These are phyloP conservation scores for Solanum hybrid DNA, from an alignment of 305 asterid species.

Conservation along the genomic window DNA sequence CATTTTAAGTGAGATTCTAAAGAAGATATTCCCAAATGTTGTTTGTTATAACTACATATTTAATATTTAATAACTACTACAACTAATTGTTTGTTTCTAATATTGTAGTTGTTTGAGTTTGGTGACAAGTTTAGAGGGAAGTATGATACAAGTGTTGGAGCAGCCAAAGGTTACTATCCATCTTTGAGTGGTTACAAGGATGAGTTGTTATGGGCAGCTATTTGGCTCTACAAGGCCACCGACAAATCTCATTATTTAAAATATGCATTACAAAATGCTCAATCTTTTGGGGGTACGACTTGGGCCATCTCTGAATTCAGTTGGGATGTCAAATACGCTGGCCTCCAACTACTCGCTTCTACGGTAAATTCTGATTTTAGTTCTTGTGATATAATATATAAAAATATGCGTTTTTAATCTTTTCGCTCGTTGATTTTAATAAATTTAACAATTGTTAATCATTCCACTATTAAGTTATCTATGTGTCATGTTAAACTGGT, in stretches of 20 bases:
- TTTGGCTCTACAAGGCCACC: constrained; percentile 86
- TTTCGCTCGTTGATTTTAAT: too few relatives aligned
- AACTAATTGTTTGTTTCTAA: not conserved
- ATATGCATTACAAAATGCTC: constrained; percentile 44
- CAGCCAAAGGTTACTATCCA: constrained; percentile 66
- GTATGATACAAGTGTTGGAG: constrained; percentile 58
- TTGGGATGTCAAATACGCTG: constrained; percentile 90
- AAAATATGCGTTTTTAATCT: not conserved
- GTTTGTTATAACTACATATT: not conserved
- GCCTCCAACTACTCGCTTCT: constrained; percentile 63
- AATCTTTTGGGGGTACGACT: constrained; percentile 68
- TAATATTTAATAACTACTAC: not conserved
- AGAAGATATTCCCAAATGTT: not conserved
- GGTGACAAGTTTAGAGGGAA: constrained; percentile 71
- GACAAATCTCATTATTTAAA: constrained; percentile 43
- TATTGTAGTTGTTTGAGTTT: constrained; percentile 70
- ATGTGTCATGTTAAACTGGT: not conserved
- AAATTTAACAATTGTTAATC: not conserved
- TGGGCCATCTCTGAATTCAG: constrained; percentile 85
- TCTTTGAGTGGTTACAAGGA: constrained; percentile 86
- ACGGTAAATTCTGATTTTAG: constrained; percentile 28
- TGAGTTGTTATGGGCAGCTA: constrained; percentile 86
- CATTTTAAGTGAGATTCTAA: not conserved
- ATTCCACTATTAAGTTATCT: not conserved
- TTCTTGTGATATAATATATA: not conserved